phyloP scores from a whole-genome alignment of 2,329 filamentous ascomycete species.

The Aspergillus glaucus region DNA sequence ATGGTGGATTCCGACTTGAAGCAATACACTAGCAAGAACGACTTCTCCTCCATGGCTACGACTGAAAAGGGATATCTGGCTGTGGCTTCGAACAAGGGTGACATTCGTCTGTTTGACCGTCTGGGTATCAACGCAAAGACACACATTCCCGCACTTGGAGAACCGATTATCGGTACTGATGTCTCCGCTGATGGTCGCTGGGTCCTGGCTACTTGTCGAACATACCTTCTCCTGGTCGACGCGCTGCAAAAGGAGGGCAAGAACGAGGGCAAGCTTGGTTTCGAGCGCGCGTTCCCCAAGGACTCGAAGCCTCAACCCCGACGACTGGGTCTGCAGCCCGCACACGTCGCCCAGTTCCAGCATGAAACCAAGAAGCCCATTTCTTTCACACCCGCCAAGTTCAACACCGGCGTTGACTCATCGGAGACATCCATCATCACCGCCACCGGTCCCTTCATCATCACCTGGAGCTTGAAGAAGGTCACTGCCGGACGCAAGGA shows the following conservation, averaged over 20 bases:
- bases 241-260: slow-evolving; percentile 85
- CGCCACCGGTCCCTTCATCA: slow-evolving; percentile 90
- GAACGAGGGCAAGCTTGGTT: slow-evolving; percentile 96
- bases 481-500: slow-evolving; percentile 73
- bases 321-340: slow-evolving; percentile 78
- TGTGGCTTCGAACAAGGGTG: slow-evolving; percentile 94
- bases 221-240: slow-evolving; percentile 91
- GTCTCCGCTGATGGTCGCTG: slow-evolving; percentile 93
- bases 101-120: slow-evolving; percentile 92
- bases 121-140: slow-evolving; percentile 97
- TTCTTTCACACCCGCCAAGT: slow-evolving; percentile 83
- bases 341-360: slow-evolving; percentile 94
- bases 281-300: slow-evolving; percentile 87
- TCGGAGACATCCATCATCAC: slow-evolving; percentile 94
- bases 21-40: slow-evolving; percentile 94
- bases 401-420: slow-evolving; percentile 78
- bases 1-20: slow-evolving; percentile 89
- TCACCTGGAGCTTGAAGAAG: slow-evolving; percentile 95
- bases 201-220: slow-evolving; percentile 89
- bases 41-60: slow-evolving; percentile 89
- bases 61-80: slow-evolving; percentile 96
- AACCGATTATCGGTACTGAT: slow-evolving; percentile 90
- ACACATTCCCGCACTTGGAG: slow-evolving; percentile 87
- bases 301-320: slow-evolving; percentile 90
- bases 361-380: slow-evolving; percentile 87